Percentiles rank a stretch among this genome's conserved stretches.
phyloP scores from a whole-genome alignment of 2,329 filamentous ascomycete genomes.

The Myriosclerotinia curreyana region DNA sequence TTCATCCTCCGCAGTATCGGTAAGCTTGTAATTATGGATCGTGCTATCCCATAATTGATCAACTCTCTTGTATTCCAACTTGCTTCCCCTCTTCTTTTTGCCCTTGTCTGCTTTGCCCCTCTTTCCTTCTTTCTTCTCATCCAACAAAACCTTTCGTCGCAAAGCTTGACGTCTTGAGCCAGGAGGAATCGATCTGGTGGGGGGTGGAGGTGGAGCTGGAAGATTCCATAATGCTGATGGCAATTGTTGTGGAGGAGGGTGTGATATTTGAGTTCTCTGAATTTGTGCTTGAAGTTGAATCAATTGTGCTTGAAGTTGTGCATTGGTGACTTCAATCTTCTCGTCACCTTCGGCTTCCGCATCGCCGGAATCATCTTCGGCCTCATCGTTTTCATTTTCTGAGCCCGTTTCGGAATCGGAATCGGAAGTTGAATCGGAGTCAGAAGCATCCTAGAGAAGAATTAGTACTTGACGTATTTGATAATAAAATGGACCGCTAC shows the following conservation, averaged over 20 bases:
- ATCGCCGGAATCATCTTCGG: constrained; percentile 21
- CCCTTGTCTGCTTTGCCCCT: constrained; percentile 44
- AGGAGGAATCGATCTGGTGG: constrained; percentile 22
- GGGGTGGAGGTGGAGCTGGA: constrained; percentile 21
- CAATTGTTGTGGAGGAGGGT: constrained; percentile 13
- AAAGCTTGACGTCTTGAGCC: constrained; percentile 29
- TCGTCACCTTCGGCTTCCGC: constrained; percentile 23
- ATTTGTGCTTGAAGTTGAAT: constrained; percentile 31
- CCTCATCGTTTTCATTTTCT: constrained; percentile 24
- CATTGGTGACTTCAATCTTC: constrained; percentile 22
- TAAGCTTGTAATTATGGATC: constrained; percentile 64
- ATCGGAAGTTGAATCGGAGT: constrained; percentile 38
- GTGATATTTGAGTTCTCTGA: constrained; percentile 22
- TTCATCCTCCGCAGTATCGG: constrained; percentile 63
- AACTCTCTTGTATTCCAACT: constrained; percentile 66
- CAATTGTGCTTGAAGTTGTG: constrained; percentile 31
- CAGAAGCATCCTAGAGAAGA: constrained; percentile 31
- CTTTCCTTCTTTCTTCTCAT: constrained; percentile 33
- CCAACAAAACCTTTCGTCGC: constrained; percentile 31
- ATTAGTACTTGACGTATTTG: constrained; percentile 23
- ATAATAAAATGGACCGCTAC: constrained; percentile 14
- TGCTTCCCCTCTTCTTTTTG: constrained; percentile 46
- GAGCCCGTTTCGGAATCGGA: constrained; percentile 38
- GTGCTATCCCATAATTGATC: constrained; percentile 59
- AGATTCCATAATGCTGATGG: constrained; percentile 13